Percentiles rank a stretch among this genome's conserved stretches.
Evolutionary conservation across 495 filamentous ascomycete genomes (phyloP).

Genomic region (Aspergillus diversus): DNA sequence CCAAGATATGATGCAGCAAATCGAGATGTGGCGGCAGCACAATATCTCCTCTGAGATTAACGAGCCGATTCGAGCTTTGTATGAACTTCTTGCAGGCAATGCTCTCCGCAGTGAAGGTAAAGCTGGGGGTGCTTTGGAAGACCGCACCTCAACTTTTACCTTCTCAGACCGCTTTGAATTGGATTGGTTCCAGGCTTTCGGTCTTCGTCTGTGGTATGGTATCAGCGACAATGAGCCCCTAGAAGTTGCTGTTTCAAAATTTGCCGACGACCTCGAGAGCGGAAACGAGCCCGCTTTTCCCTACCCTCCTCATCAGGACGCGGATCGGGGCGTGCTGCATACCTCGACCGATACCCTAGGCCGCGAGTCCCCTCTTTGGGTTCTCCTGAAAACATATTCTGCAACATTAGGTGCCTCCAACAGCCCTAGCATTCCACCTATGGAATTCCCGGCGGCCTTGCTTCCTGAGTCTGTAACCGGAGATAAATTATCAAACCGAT

Average conservation of each 20-base stretch:
- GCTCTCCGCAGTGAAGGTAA: constrained; percentile 78
- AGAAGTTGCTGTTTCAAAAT: constrained; percentile 69
- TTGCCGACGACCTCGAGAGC: constrained; percentile 66
- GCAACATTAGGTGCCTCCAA: constrained; percentile 37
- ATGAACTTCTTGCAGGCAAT: constrained; percentile 87
- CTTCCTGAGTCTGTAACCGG: constrained; percentile 59
- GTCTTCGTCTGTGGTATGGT: constrained; percentile 84
- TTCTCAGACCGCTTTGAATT: constrained; percentile 81
- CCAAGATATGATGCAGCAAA: constrained; percentile 72
- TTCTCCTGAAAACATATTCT: constrained; percentile 78
- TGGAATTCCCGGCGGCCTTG: constrained; percentile 42
- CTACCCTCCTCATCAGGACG: constrained; percentile 60
- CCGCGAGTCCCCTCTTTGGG: constrained; percentile 81
- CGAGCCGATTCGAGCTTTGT: constrained; percentile 83
- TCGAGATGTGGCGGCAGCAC: constrained; percentile 80
- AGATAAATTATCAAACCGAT: constrained; percentile 69
- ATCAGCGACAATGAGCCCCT: constrained; percentile 68
- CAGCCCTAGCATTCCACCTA: constrained; percentile 16
- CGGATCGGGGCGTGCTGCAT: constrained; percentile 54
- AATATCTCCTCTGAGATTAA: constrained; percentile 83
- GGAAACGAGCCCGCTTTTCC: constrained; percentile 64
- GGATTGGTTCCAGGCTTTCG: constrained; percentile 92
- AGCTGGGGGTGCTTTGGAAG: constrained; percentile 63
- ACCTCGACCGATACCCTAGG: constrained; percentile 45
- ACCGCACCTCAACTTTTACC: constrained; percentile 73